Evolutionary conservation across 495 filamentous ascomycete species (phyloP), one percentile per base, ranked within the genome.

Genomic region (Neurospora sublineolata): DNA sequence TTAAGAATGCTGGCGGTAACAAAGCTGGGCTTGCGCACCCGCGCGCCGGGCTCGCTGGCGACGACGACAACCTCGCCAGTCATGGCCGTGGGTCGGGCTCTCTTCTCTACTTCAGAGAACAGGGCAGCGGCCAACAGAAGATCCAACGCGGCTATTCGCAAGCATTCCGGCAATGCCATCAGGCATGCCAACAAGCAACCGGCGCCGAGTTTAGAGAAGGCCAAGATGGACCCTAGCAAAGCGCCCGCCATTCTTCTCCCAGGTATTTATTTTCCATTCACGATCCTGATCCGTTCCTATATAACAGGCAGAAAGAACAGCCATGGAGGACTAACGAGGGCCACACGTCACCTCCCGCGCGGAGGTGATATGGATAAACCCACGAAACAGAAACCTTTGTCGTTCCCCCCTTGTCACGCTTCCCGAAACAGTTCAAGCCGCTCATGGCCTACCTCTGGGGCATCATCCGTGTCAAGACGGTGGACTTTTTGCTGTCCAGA

Each of bases 321-420:
- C 20, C 11, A 58, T 27, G 46, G 23, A 58, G 27, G 18, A 16
- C 52, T 33, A 64, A 64, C 27, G 27, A 33, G 3, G 20, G 44
- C 20, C 20, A 44, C 44, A 52, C 44, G 3, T 52, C 20, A 52
- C 20, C 41, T 44, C 41, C 41, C 18, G 3, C 41, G 41, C 18
- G 41, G 41, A 44, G 41, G 41, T 44, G 41, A 20, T 39, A 39
- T 44, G 18, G 41, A 20, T 58, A 58, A 58, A 23, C 46, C 46
- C 20, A 27, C 27, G 11, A 64, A 33, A 36, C 44, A 78, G 78
- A 72, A n/a, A 80, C 78, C 20, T 75, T 79, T 36, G 52, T 80
- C 44, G 37, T 71, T 3, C 79, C 79, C 3, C 76, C 77, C 10
- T 36, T 74, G 8, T 75, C 69, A 11, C 60, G 69, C 37, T 74